Conservation (phyloP, 805 yeast genomes). For the Teunomyces kruisii region DNA sequence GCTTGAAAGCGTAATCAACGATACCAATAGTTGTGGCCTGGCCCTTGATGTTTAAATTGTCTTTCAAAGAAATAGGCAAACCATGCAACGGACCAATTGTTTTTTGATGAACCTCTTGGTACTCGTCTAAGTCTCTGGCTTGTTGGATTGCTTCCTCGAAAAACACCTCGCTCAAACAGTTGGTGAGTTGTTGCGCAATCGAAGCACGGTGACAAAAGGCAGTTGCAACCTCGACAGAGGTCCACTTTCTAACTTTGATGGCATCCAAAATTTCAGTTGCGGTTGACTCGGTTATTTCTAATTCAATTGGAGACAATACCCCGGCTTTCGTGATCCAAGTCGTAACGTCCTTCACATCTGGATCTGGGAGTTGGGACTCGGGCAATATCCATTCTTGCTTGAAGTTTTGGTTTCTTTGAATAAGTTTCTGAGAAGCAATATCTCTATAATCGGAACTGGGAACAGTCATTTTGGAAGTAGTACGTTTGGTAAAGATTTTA, state of each 20-base stretch:
- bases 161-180: slow-evolving; percentile 39
- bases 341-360: slow-evolving; percentile 35
- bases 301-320: slow-evolving; percentile 29
- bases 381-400: slow-evolving; percentile 47
- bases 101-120: slow-evolving; percentile 15
- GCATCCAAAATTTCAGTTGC: slow-evolving; percentile 26
- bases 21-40: slow-evolving; percentile 51
- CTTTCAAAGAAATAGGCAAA: slow-evolving; percentile 36
- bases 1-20: slow-evolving; percentile 42
- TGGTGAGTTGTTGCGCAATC: slow-evolving; percentile 53
- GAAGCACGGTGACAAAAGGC: slow-evolving; percentile 63
- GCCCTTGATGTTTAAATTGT: slow-evolving; percentile 47
- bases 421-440: slow-evolving; percentile 42
- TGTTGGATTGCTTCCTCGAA: slow-evolving; percentile 26
- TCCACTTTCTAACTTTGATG: slow-evolving; percentile 28
- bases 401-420: slow-evolving; percentile 42
- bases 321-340: slow-evolving; percentile 38
- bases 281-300: slow-evolving; percentile 38
- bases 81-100: slow-evolving; percentile 31
- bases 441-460: slow-evolving; percentile 24
- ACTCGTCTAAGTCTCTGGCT: slow-evolving; percentile 25
- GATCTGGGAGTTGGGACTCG: slow-evolving; percentile 27
- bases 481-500: background rate
- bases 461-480: slow-evolving; percentile 3
- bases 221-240: slow-evolving; percentile 45